These are phyloP conservation scores for Gossypium laxum DNA, from an alignment of 441 rosid species.

Conservation along the genomic window DNA sequence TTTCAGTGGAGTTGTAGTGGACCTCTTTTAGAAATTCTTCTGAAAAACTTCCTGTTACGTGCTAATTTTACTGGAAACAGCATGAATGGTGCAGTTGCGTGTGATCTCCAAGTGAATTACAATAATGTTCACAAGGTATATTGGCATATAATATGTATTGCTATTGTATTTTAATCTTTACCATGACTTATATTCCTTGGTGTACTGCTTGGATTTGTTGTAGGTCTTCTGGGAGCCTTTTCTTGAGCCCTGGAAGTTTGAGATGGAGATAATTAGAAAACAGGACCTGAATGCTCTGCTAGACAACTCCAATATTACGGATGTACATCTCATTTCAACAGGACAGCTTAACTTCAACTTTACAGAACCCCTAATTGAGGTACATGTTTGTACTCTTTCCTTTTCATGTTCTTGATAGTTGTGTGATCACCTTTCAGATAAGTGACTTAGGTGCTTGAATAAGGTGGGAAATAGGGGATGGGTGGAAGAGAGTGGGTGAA, in stretches of 20 bases:
- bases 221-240: slow-evolving; percentile 94
- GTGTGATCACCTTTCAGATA: background rate
- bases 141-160: background rate
- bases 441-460: background rate
- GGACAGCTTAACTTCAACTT: slow-evolving; percentile 65
- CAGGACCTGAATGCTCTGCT: slow-evolving; percentile 45
- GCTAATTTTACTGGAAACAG: slow-evolving; percentile 35
- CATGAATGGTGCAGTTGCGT: slow-evolving; percentile 39
- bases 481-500: background rate
- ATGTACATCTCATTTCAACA: slow-evolving; percentile 49
- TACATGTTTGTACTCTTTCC: slow-evolving; percentile 22
- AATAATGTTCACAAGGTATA: slow-evolving; percentile 80
- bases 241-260: slow-evolving; percentile 81
- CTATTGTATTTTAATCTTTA: slow-evolving; percentile 11
- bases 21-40: slow-evolving; percentile 62
- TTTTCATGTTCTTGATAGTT: background rate
- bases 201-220: slow-evolving; percentile 16
- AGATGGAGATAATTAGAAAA: slow-evolving; percentile 40
- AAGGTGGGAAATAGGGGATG: background rate
- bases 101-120: slow-evolving; percentile 75
- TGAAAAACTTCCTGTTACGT: slow-evolving; percentile 40
- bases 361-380: slow-evolving; percentile 82
- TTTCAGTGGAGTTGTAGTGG: slow-evolving; percentile 83
- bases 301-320: slow-evolving; percentile 44
- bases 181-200: slow-evolving; percentile 17